phyloP scores from a whole-genome alignment of 495 filamentous ascomycete genomes.

The Parathielavia appendiculata region DNA sequence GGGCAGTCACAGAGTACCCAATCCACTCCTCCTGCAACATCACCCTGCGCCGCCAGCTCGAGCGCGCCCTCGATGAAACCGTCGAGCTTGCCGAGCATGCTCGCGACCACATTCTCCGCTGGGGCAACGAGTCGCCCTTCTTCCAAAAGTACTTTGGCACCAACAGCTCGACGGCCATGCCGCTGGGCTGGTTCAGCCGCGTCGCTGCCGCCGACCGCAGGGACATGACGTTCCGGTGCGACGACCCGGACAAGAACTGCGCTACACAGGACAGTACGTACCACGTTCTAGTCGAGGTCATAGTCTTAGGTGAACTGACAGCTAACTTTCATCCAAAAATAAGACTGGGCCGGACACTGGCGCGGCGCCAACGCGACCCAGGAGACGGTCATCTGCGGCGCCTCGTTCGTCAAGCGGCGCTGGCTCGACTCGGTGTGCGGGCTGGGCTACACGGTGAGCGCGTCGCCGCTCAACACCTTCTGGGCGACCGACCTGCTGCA shows the following conservation, averaged over 20 bases:
- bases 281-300: no score
- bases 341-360: slow-evolving; percentile 56
- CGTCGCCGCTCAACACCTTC: slow-evolving; percentile 45
- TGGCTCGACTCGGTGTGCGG: slow-evolving; percentile 50
- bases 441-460: slow-evolving; percentile 48
- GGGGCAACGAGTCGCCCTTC: slow-evolving; percentile 46
- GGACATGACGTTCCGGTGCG: slow-evolving; percentile 51
- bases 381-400: slow-evolving; percentile 58
- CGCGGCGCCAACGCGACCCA: slow-evolving; percentile 52
- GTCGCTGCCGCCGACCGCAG: slow-evolving; percentile 45
- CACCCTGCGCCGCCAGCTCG: slow-evolving; percentile 47
- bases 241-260: slow-evolving; percentile 56
- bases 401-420: slow-evolving; percentile 47
- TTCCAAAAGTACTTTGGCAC: slow-evolving; percentile 55
- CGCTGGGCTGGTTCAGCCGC: neutral
- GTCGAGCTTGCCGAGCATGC: slow-evolving; percentile 46
- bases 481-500: slow-evolving; percentile 55
- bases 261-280: slow-evolving; percentile 37
- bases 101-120: slow-evolving; percentile 43
- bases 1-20: slow-evolving; percentile 28
- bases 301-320: neutral
- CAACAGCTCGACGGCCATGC: slow-evolving; percentile 11
- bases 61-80: slow-evolving; percentile 45
- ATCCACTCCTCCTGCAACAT: slow-evolving; percentile 55
- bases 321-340: neutral